Evolutionary conservation across 2,329 filamentous ascomycete species (phyloP).

Genomic region (Torrubiellomyces zombiae): DNA sequence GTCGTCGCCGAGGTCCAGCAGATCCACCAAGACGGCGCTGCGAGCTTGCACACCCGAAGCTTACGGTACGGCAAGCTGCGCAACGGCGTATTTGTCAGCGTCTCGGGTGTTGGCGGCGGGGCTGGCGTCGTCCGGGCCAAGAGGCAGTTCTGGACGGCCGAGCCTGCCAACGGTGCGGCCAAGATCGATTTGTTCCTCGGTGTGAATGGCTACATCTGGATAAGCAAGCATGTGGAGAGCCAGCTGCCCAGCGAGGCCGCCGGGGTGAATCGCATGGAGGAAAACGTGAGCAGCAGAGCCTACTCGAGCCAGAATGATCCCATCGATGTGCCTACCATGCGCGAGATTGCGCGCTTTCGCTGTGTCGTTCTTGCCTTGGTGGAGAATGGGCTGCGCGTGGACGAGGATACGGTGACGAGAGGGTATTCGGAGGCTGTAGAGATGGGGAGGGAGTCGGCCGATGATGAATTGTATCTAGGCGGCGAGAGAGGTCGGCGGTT

Average conservation of each 20-base stretch:
- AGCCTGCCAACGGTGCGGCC: conserved; percentile 35
- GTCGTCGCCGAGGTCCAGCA: conserved; percentile 90
- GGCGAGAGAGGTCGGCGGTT: conserved; percentile 37
- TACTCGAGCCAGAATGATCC: conserved; percentile 93
- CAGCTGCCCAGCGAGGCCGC: conserved; percentile 29
- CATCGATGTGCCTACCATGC: conserved; percentile 59
- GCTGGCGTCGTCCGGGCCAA: conserved; percentile 71
- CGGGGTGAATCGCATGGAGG: conserved; percentile 73
- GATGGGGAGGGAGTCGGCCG: conserved; percentile 43
- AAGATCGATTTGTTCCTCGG: conserved; percentile 77
- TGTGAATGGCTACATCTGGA: conserved; percentile 95
- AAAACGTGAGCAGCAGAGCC: conserved; percentile 67
- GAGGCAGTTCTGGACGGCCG: conserved; percentile 75
- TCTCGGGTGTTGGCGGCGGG: conserved; percentile 70
- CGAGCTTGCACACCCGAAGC: conserved; percentile 75
- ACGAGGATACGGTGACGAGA: conserved; percentile 72
- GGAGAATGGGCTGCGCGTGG: conserved; percentile 66
- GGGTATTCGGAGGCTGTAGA: conserved; percentile 74
- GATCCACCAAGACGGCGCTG: conserved; percentile 70
- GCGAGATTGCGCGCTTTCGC: conserved; percentile 72
- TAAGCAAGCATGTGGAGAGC: conserved; percentile 63
- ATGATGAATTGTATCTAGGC: conserved; percentile 43
- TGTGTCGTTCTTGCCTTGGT: conserved; percentile 72
- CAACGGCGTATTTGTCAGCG: conserved; percentile 77
- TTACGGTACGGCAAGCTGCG: conserved; percentile 90